phyloP scores from a whole-genome alignment of 148 eudicot species.

The Rhododendron vialii region DNA sequence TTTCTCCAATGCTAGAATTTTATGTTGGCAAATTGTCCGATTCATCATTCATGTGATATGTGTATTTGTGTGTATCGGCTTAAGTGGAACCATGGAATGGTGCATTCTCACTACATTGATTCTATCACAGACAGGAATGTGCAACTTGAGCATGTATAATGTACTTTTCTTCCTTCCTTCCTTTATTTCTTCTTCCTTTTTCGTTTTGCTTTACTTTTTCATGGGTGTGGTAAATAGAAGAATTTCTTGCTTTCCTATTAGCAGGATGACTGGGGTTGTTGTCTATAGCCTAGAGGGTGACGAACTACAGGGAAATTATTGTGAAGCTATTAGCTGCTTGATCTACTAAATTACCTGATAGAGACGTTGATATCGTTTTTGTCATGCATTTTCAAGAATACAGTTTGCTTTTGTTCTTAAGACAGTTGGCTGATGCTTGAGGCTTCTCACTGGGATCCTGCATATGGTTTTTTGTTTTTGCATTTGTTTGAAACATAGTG shows the following conservation, averaged over 20 bases:
- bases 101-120: background rate
- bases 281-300: background rate
- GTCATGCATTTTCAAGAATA: background rate
- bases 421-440: background rate
- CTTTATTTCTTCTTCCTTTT: background rate
- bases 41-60: background rate
- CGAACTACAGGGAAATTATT: too few relatives aligned
- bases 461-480: background rate
- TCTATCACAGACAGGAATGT: background rate
- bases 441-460: background rate
- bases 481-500: background rate
- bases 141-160: background rate
- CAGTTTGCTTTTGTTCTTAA: background rate
- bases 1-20: background rate
- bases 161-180: background rate
- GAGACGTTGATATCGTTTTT: background rate
- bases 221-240: background rate
- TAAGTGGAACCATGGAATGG: background rate
- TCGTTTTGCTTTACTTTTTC: background rate
- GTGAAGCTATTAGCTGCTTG: background rate
- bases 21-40: background rate
- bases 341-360: background rate
- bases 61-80: background rate
- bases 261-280: background rate
- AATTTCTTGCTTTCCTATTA: background rate